Conservation (phyloP, 2,329 filamentous ascomycete species). For the Lasiodiplodia sp. region DNA sequence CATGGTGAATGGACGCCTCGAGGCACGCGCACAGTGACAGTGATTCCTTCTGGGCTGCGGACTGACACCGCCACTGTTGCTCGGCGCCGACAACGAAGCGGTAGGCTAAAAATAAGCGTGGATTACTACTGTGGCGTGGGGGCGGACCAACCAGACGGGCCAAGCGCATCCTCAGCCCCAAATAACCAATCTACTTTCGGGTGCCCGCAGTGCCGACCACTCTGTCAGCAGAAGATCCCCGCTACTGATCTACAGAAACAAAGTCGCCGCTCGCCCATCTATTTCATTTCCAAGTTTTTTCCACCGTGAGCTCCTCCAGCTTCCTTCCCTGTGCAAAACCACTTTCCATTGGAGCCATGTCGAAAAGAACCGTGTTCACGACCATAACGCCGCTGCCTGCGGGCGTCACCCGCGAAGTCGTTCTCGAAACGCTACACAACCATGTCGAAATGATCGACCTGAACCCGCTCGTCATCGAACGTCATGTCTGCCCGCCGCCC, state of each 20-base stretch:
- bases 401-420: constrained; percentile 71
- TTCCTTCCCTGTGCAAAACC: neutral
- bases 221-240: constrained; percentile 1
- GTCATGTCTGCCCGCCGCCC: constrained; percentile 73
- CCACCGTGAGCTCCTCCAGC: neutral
- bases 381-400: constrained; percentile 79
- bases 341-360: constrained; percentile 59
- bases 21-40: neutral
- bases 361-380: constrained; percentile 75
- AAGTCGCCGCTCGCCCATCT: neutral
- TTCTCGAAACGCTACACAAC: constrained; percentile 77
- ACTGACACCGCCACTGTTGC: constrained; percentile 7
- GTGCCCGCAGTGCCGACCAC: neutral
- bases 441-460: constrained; percentile 86
- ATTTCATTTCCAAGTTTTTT: neutral
- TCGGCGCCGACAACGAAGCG: constrained; percentile 1
- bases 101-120: constrained; percentile 18
- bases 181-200: constrained; percentile 12
- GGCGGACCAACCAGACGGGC: constrained; percentile 1
- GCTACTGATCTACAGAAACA: neutral
- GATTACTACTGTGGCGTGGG: constrained; percentile 22
- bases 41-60: neutral
- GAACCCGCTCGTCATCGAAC: constrained; percentile 80
- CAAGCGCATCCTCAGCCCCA: constrained; percentile 15
- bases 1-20: neutral